Conservation (phyloP, 305 asterid genomes). For the Plantago coronopus region DNA sequence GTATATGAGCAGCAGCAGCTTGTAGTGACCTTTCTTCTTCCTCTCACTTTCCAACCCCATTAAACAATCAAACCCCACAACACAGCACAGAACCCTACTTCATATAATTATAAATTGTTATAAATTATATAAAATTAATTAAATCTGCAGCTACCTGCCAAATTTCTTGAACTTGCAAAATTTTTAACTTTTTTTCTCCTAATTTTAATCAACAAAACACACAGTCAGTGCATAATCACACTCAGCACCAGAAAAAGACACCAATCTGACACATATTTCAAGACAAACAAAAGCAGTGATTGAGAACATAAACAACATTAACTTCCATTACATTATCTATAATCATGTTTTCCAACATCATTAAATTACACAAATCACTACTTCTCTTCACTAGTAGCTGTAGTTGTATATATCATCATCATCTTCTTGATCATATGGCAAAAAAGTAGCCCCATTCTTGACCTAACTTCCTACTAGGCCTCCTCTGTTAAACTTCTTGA, state of each 20-base stretch:
- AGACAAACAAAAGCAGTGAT: not conserved
- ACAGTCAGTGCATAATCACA: conserved; percentile 28
- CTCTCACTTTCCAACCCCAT: conserved; percentile 17
- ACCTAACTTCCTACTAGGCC: too few species aligned
- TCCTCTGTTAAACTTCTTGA: too few species aligned
- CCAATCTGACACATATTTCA: conserved; percentile 26
- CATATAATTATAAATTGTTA: conserved; percentile 24
- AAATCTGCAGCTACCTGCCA: conserved; percentile 36
- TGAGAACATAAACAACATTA: conserved; percentile 2
- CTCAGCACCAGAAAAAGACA: conserved; percentile 30
- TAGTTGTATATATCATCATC: too few species aligned
- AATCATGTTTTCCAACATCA: not conserved
- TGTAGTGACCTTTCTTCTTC: conserved; percentile 23
- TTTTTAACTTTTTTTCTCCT: not conserved
- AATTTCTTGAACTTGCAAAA: conserved; percentile 18
- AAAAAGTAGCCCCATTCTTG: too few species aligned
- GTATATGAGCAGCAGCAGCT: conserved; percentile 1
- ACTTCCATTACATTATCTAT: too few species aligned
- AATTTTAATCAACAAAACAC: conserved; percentile 3
- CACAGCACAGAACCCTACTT: conserved; percentile 19
- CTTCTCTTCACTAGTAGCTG: too few species aligned
- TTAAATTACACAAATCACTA: conserved; percentile 6
- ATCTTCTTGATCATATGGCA: not conserved
- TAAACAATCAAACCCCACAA: not conserved
- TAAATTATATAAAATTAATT: too few species aligned